Evolutionary conservation across 345 rosid species (phyloP), one percentile per base, ranked within the genome.

Genomic region (Eucalyptus regnans): DNA sequence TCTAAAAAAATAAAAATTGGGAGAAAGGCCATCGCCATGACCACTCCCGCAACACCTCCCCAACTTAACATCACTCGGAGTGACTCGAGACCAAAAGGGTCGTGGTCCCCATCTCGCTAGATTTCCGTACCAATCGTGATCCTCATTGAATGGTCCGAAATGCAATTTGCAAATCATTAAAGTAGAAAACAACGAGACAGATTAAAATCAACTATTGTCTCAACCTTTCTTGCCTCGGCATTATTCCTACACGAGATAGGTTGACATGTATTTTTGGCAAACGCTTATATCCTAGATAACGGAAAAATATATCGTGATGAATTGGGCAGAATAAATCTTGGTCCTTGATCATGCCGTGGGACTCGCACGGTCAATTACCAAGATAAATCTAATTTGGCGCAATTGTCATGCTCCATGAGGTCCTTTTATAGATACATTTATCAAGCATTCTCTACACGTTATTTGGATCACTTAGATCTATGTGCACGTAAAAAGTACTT

Each of bases 401-500:
- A 60, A 60, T 60, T 27, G 2, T 60, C 31, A 60, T 12, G 31
- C 68, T 3, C 68, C 66, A 2, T 7, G 15, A 5, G 31, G 31
- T 60, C 31, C 7, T 60, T 60, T 60, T 27, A 27, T 60, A 60
- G 31, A 60, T 3, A 60, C 6, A 27, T 60, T 60, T 60, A 60
- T 1, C 31, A 60, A 60, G 13, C 16, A 60, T 60, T 60, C 13
- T 11, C 1, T 60, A 0, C 16, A 60, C 8, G 0, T 60, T 60
- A 60, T 60, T 60, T 60, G 68, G 68, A 27, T 60, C 4, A 6
- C 27, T 60, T 5, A 60, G 15, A 60, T 6, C 7, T 5, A 60
- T 27, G 15, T 27, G 7, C 3, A 60, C 15, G 7, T 25, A 25
- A 58, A 58, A 58, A 58, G 5, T 11, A 11, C 25, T 11, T 0